These are phyloP conservation scores for Gamsiella multidivaricata DNA, from an alignment of 192 early-diverging fungal species.

Conservation along the genomic window DNA sequence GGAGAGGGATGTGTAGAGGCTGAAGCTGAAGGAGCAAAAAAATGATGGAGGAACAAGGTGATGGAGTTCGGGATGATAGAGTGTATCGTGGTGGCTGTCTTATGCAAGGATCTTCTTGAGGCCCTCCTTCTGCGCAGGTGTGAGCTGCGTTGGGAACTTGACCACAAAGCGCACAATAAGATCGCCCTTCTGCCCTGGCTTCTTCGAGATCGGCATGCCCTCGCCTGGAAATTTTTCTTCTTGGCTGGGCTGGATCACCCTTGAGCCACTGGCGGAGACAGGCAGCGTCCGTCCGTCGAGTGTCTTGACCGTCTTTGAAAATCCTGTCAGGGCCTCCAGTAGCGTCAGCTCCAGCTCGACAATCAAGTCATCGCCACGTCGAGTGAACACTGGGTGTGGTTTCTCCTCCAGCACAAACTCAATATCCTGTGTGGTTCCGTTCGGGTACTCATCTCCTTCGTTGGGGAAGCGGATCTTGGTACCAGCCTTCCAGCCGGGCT, in stretches of 20 bases:
- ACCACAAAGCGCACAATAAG: conserved; percentile 84
- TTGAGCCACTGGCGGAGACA: conserved; percentile 66
- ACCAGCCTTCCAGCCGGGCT: conserved; percentile 97
- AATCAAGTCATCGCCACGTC: conserved; percentile 87
- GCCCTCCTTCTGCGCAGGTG: conserved; percentile 76
- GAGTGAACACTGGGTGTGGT: conserved; percentile 86
- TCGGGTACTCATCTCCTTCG: conserved; percentile 88
- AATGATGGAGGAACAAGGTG: neutral
- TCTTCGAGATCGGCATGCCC: conserved; percentile 96
- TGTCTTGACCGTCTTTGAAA: conserved; percentile 76
- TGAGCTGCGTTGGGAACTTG: conserved; percentile 79
- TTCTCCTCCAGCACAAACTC: conserved; percentile 96
- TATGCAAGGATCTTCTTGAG: conserved; percentile 61
- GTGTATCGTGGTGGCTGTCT: neutral
- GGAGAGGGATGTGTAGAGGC: neutral
- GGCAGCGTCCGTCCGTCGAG: conserved; percentile 79
- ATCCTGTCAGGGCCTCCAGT: conserved; percentile 84
- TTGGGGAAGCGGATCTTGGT: conserved; percentile 93
- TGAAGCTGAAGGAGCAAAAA: neutral
- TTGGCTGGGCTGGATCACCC: conserved; percentile 77
- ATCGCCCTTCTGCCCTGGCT: conserved; percentile 84
- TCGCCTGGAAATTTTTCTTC: conserved; percentile 79
- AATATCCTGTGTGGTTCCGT: conserved; percentile 87
- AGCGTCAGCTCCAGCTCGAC: conserved; percentile 74
- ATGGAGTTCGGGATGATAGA: neutral